Percentiles rank a stretch among this genome's conserved stretches.
These are phyloP conservation scores for Dictyostelium intermedium DNA, from an alignment of 78 protist species.

Conservation along the genomic window DNA sequence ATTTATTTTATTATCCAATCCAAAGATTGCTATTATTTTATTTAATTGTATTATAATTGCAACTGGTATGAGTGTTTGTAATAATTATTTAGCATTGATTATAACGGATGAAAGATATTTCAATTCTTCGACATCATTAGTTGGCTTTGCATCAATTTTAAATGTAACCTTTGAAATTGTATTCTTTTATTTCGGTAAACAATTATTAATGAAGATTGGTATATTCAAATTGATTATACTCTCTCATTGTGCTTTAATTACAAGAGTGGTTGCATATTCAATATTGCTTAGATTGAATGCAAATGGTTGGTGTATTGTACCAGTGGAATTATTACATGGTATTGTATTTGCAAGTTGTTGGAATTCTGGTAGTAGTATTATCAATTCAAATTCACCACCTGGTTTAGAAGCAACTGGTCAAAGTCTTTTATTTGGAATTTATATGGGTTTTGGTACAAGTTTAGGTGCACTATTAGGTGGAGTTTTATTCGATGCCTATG, in stretches of 20 bases:
- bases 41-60: conserved; percentile 24
- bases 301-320: conserved; percentile 16
- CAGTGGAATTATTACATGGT: conserved; percentile 62
- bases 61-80: conserved; percentile 48
- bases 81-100: conserved; percentile 42
- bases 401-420: conserved; percentile 56
- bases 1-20: conserved; percentile 17
- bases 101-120: background rate
- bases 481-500: background rate
- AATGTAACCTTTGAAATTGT: conserved; percentile 46
- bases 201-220: conserved; percentile 5
- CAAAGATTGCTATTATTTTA: background rate
- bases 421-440: conserved; percentile 25
- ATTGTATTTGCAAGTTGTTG: conserved; percentile 50
- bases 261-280: conserved; percentile 3
- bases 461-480: conserved; percentile 16
- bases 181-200: conserved; percentile 61
- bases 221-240: background rate
- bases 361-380: conserved; percentile 9
- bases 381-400: conserved; percentile 16
- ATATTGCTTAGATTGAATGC: background rate
- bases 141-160: conserved; percentile 30
- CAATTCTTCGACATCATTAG: background rate
- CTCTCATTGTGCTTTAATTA: conserved; percentile 17
- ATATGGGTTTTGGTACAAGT: conserved; percentile 47